Evolutionary conservation across 2,329 filamentous ascomycete species (phyloP), one percentile per base, ranked within the genome.

Genomic region (Fusarium agapanthi): DNA sequence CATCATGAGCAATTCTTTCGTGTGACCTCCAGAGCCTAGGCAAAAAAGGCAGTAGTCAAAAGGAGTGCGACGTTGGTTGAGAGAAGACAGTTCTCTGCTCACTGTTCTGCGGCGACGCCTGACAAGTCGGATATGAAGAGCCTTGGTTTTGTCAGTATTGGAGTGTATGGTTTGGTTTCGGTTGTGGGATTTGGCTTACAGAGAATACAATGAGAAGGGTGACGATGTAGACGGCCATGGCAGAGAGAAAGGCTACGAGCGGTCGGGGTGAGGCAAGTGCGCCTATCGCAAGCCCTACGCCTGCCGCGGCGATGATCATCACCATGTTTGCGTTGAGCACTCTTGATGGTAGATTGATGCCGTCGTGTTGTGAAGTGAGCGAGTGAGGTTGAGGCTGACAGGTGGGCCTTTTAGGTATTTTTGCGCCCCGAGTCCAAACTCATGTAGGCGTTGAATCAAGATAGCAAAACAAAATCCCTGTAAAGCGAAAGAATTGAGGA

Each of bases 11-110:
- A 99, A 97, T 82, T 99, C 96, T 53, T 94, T 91, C 1, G 96
- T 98, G 83, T 99, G 96, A 2, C 96, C 96, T 37, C 96, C 96
- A 6, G 93, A 97, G 58, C 96, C 96, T 30, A 98, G 91, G 32
- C 98, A 91, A 71, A 97, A 88, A 37, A 97, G 85, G 60, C 95
- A 85, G 80, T 95, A 88, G 32, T 83, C 82, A 7, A 76, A 73
- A 6, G 45, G 30, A 12, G 37, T 67, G 28, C 60, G 55, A 28
- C 62, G 67, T 5, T 50, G 53, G 12, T 35, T 37, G 3, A 15
- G 26, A 24, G 47, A 30, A 38, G 51, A 50, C 22, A 64, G 10
- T 77, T 78, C 24, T 78, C 69, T 28, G 45, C 37, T 12, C 41
- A 50, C 62, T n/a, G 43, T 53, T n/a, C 58, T 24, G 38, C 73